Evolutionary conservation across 441 rosid species (phyloP).

Genomic region (Erodium texanum): DNA sequence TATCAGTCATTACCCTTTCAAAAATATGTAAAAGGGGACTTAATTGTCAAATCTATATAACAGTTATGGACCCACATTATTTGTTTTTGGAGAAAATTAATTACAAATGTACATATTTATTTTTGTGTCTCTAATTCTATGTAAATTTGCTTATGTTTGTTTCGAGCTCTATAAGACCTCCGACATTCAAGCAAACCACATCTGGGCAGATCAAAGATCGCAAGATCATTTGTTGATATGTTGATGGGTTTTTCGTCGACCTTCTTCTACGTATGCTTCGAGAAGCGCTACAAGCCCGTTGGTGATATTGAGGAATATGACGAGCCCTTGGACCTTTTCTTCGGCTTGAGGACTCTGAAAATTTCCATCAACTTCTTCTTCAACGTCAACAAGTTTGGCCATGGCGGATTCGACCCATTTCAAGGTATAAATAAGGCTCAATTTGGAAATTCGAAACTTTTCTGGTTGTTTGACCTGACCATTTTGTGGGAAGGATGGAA

Average conservation of each 20-base stretch:
- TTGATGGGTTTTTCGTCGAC: constrained; percentile 29
- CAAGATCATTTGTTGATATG: constrained; percentile 6
- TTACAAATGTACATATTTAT: no score
- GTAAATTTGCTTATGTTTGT: no score
- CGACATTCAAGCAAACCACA: no score
- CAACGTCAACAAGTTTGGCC: constrained; percentile 64
- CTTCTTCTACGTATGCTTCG: constrained; percentile 26
- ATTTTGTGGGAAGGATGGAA: no score
- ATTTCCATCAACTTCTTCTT: constrained; percentile 69
- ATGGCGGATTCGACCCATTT: constrained; percentile 93
- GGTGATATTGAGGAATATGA: constrained; percentile 13
- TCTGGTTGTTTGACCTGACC: neutral
- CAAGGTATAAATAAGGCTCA: constrained; percentile 35
- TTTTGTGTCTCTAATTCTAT: no score
- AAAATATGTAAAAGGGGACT: no score
- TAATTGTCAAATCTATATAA: no score
- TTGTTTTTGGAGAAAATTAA: no score
- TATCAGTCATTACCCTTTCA: no score
- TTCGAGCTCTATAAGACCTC: no score
- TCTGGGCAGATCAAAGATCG: neutral
- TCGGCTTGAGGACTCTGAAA: constrained; percentile 49
- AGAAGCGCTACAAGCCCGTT: constrained; percentile 22
- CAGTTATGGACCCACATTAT: no score
- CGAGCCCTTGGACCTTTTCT: constrained; percentile 44
- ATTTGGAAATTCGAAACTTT: neutral